A percentile compares a stretch with the other conserved stretches of the same genome.
These are phyloP conservation scores for Chimonanthus praecox DNA, from an alignment of 164 flowering plant genomes.

Conservation along the genomic window DNA sequence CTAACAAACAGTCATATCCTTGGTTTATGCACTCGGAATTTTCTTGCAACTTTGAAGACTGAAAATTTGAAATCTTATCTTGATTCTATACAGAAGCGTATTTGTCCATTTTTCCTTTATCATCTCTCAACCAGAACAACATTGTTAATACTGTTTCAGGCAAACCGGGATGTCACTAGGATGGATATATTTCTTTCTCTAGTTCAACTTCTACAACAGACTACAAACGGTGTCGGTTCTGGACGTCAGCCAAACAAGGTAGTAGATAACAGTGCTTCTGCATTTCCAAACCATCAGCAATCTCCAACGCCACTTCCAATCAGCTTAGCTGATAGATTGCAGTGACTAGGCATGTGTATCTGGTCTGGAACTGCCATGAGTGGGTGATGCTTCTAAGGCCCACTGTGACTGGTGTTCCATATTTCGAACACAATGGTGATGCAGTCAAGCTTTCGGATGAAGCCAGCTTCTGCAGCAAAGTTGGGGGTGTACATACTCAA, in stretches of 20 bases:
- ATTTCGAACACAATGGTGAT: neutral
- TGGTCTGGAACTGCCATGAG: conserved; percentile 24
- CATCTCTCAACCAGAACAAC: neutral
- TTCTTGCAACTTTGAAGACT: too few species aligned
- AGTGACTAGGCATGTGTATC: conserved; percentile 7
- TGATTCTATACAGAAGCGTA: neutral
- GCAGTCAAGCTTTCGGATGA: neutral
- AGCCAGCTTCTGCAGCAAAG: neutral
- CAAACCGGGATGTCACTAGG: conserved; percentile 51
- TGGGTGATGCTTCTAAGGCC: conserved; percentile 10
- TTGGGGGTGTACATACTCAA: conserved; percentile 1
- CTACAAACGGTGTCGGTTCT: conserved; percentile 19
- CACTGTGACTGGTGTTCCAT: conserved; percentile 27
- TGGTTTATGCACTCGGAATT: too few species aligned
- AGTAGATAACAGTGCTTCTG: conserved; percentile 19
- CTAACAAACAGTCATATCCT: too few species aligned
- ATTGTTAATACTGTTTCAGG: conserved; percentile 35
- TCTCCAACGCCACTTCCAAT: conserved; percentile 39
- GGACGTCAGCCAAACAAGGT: conserved; percentile 22
- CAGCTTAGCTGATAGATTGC: conserved; percentile 27
- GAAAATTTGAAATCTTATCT: too few species aligned
- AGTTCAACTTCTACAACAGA: conserved; percentile 55
- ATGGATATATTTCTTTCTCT: conserved; percentile 69
- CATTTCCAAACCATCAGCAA: conserved; percentile 32
- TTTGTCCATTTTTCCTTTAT: neutral